These are phyloP conservation scores for Fraxinus baroniana DNA, from an alignment of 305 asterid genomes.

Conservation along the genomic window DNA sequence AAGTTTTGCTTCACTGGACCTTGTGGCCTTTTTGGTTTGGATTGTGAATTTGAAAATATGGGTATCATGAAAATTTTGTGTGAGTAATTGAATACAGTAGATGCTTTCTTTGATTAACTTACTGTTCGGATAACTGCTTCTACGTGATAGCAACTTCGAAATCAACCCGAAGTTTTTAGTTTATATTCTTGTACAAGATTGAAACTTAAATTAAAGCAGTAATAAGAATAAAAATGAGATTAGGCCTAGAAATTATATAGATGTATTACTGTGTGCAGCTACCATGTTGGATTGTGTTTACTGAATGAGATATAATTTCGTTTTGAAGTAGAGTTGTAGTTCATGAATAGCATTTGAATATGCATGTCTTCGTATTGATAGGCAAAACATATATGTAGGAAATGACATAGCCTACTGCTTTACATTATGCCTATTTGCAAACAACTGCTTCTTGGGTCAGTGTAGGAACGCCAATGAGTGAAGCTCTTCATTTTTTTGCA, in stretches of 20 bases:
- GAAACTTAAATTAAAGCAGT: neutral
- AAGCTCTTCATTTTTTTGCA: neutral
- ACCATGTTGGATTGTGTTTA: neutral
- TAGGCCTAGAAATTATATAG: neutral
- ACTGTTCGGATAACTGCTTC: constrained; percentile 2
- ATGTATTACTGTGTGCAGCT: neutral
- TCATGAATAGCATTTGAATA: neutral
- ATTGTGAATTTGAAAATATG: neutral
- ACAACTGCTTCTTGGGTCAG: neutral
- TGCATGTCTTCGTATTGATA: neutral
- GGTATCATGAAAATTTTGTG: neutral
- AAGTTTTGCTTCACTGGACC: neutral
- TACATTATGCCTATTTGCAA: neutral
- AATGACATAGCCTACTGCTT: neutral
- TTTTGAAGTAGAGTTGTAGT: neutral
- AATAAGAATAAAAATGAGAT: neutral
- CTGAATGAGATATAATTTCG: neutral
- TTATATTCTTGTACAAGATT: neutral
- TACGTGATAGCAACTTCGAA: constrained; percentile 19
- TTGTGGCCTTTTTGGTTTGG: neutral
- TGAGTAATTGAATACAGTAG: neutral
- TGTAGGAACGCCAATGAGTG: neutral
- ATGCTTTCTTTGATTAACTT: neutral
- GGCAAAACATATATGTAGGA: neutral
- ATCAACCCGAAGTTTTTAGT: neutral